Base-by-base conservation (phyloP, 2,329 filamentous ascomycete genomes). In the Fusarium chlamydosporum region DNA sequence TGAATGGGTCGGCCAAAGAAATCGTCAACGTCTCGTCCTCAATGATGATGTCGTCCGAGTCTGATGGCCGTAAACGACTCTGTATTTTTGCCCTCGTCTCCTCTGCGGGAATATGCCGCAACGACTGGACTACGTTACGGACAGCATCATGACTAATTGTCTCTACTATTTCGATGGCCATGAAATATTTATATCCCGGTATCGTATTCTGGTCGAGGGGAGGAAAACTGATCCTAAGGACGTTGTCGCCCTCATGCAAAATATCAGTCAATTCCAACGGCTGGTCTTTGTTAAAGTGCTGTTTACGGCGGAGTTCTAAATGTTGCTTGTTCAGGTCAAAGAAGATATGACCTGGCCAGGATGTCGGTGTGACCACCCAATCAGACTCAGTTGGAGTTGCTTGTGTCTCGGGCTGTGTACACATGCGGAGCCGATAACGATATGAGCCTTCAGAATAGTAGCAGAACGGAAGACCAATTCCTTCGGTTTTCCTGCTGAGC, bases 251-350 rank as follows among this genome's bases (percentile, higher is more conserved):
- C 16, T 79, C 70, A 10, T 73, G 76, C 7, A 96, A 69, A 20
- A 79, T 61, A 11, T 86, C 77, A 1, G 93, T 94, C 26, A 97
- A 81, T 70, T 97, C 93, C 7, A 92, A 82, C 0, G 94, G 90
- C 10, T 93, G 78, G 71, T 96, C 92, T 70, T 90, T 92, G 12
- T 89, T 90, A 73, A 94, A 86, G 65, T 96, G 90, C 1, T 87
- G 77, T 72, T 92, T 93, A 29, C 91, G 86, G 40, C 91, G 86
- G 11, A 88, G 76, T 26, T 83, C 81, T 16, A 93, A 76, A 12
- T 88, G 81, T 1, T 79, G 74, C 0, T 78, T 82, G 71, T 97
- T 97, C 63, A 96, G 77, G 16, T 85, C 82, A 63, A 95, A 83
- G 64, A 90, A 92, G 1, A 93, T 82, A 51, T 87, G 85, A 35